A percentile compares a stretch with the other conserved stretches of the same genome.
Evolutionary conservation across 495 filamentous ascomycete genomes (phyloP).

Genomic region (Beverwykella pulmonaria): DNA sequence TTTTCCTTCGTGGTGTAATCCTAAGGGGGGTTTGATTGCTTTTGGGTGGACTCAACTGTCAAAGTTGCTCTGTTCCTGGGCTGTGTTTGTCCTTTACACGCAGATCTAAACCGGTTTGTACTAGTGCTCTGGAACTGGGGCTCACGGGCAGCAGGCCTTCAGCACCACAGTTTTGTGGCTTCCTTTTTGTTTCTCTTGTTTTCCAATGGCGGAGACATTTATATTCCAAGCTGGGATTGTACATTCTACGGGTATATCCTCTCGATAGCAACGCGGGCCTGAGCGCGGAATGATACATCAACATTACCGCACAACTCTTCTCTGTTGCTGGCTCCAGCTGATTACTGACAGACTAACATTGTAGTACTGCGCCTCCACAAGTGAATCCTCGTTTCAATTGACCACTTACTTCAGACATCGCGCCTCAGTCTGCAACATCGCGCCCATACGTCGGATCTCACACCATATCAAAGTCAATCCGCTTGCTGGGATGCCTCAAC

Average conservation of each 20-base stretch:
- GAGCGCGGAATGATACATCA: neutral
- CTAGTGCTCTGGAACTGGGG: constrained; percentile 14
- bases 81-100: constrained; percentile 10
- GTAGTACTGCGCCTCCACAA: neutral
- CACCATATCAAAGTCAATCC: neutral
- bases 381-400: neutral
- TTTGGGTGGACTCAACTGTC: constrained; percentile 20
- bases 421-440: neutral
- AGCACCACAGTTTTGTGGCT: constrained; percentile 14
- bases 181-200: constrained; percentile 3
- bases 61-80: constrained; percentile 14
- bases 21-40: constrained; percentile 6
- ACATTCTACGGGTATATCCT: neutral
- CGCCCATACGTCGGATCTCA: neutral
- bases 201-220: neutral
- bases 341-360: neutral
- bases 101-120: constrained; percentile 15
- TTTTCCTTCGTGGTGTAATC: constrained; percentile 24
- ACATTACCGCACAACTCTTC: neutral
- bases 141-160: constrained; percentile 11
- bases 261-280: neutral
- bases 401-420: neutral
- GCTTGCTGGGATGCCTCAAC: neutral
- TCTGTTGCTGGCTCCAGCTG: neutral
- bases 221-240: neutral